phyloP scores from a whole-genome alignment of 192 early-diverging fungal genomes.

The Coemansia sp. region DNA sequence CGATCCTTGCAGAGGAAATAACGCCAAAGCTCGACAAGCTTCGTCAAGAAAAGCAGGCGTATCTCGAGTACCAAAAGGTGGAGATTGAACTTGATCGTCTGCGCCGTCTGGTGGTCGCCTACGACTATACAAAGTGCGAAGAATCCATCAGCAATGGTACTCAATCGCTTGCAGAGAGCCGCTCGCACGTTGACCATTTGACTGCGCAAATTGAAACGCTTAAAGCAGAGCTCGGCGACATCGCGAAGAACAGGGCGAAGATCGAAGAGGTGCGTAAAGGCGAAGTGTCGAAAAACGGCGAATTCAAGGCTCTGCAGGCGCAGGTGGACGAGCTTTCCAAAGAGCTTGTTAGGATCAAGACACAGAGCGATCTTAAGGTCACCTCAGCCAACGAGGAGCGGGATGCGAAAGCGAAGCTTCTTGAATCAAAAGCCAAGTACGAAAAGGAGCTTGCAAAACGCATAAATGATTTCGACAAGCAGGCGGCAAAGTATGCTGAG shows the following conservation, averaged over 20 bases:
- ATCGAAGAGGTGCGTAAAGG: constrained; percentile 50
- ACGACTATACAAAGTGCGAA: constrained; percentile 76
- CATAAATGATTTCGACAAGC: constrained; percentile 19
- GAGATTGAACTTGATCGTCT: constrained; percentile 86
- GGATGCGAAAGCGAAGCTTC: constrained; percentile 25
- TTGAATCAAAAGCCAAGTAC: constrained; percentile 32
- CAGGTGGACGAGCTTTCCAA: constrained; percentile 75
- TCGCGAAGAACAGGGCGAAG: constrained; percentile 60
- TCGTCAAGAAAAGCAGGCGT: constrained; percentile 80
- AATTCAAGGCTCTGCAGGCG: constrained; percentile 70
- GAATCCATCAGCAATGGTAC: constrained; percentile 56
- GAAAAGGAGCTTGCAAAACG: constrained; percentile 41
- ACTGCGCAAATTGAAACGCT: constrained; percentile 53
- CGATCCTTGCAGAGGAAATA: constrained; percentile 84
- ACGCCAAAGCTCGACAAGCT: constrained; percentile 89
- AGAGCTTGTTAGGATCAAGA: constrained; percentile 77
- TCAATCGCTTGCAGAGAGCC: constrained; percentile 28
- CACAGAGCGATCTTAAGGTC: constrained; percentile 81
- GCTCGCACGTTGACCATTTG: constrained; percentile 38
- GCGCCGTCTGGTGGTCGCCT: constrained; percentile 76
- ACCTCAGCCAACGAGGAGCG: constrained; percentile 77
- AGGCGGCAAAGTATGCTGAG: constrained; percentile 31
- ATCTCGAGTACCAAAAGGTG: constrained; percentile 91
- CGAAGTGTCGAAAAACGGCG: constrained; percentile 62
- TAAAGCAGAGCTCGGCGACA: constrained; percentile 63